phyloP scores from a whole-genome alignment of 2,329 filamentous ascomycete genomes.

The Trichoderma koningiopsis region DNA sequence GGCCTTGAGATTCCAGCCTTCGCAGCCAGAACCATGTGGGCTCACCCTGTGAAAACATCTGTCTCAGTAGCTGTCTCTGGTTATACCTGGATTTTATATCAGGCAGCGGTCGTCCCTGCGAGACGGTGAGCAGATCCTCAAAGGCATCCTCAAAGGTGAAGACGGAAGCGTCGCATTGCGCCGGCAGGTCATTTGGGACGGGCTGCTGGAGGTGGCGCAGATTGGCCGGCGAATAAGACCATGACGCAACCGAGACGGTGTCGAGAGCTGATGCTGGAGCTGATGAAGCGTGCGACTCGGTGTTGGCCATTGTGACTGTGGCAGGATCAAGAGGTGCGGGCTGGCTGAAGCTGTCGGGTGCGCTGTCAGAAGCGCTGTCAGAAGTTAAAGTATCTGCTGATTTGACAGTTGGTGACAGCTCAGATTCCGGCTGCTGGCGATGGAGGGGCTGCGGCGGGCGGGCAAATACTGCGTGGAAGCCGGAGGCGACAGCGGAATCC shows the following conservation, averaged over 20 bases:
- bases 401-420: not conserved
- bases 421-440: not conserved
- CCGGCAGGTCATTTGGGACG: constrained; percentile 47
- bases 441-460: constrained; percentile 11
- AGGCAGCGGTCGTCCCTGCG: constrained; percentile 46
- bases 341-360: constrained; percentile 15
- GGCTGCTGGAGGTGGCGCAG: constrained; percentile 52
- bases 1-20: constrained; percentile 41
- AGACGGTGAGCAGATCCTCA: constrained; percentile 56
- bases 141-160: constrained; percentile 61
- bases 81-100: constrained; percentile 43
- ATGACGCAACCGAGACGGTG: constrained; percentile 33
- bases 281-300: not conserved
- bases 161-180: constrained; percentile 39
- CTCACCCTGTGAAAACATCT: constrained; percentile 46
- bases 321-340: not conserved
- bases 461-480: constrained; percentile 29
- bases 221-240: constrained; percentile 37
- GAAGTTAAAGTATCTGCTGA: not conserved
- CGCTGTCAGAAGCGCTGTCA: constrained; percentile 9
- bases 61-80: constrained; percentile 41
- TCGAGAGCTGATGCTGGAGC: constrained; percentile 14
- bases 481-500: constrained; percentile 41
- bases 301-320: constrained; percentile 25
- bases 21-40: constrained; percentile 47